phyloP scores from a whole-genome alignment of 306 rosid genomes.

The Glycyrrhiza uralensis region DNA sequence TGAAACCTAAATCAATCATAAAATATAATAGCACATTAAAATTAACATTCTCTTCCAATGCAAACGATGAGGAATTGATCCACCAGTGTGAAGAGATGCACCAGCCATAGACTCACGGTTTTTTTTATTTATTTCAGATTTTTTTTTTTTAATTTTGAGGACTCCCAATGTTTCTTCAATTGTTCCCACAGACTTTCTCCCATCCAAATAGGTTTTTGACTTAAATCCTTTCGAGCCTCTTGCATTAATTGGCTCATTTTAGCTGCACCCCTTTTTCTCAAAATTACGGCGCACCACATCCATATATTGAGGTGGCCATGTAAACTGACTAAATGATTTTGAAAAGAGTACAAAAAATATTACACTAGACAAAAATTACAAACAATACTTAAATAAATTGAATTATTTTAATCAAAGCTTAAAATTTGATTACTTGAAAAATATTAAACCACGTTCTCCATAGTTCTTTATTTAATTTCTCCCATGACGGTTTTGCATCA shows the following conservation, averaged over 20 bases:
- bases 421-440: neutral
- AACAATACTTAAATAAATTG: too few relatives aligned
- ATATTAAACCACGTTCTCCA: neutral
- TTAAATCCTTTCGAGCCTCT: neutral
- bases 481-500: neutral
- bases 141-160: neutral
- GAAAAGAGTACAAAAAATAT: too few relatives aligned
- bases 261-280: neutral
- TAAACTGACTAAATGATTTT: neutral
- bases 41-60: conserved; percentile 7
- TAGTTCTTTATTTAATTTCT: neutral
- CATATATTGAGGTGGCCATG: neutral
- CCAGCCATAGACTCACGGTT: neutral
- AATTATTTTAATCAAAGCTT: too few relatives aligned
- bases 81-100: neutral
- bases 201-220: neutral
- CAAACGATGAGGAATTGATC: conserved; percentile 6
- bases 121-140: neutral
- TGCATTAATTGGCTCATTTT: neutral
- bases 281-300: neutral
- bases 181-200: neutral
- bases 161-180: neutral
- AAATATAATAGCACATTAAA: neutral
- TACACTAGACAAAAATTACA: too few relatives aligned
- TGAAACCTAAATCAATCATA: neutral